Percentiles rank a stretch among this genome's conserved stretches.
Conservation (phyloP, 371 early-diverging fungal genomes). For the Mucor plumbeus region DNA sequence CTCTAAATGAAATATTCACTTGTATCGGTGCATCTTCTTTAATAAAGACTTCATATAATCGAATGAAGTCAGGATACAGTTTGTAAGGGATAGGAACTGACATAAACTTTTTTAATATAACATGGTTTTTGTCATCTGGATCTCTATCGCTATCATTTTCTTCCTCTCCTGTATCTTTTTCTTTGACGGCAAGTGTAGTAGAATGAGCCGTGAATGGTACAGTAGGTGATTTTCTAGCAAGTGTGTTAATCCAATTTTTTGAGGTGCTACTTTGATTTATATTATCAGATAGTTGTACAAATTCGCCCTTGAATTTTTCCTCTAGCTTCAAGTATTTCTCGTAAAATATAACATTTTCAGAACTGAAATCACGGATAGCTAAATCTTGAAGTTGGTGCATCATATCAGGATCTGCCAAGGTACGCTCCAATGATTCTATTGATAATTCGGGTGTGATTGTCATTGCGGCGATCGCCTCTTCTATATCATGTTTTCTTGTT, state of each 20-base stretch:
- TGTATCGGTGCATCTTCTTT: constrained; percentile 38
- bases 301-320: constrained; percentile 21
- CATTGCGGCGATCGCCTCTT: background rate
- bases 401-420: constrained; percentile 27
- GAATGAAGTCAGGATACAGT: constrained; percentile 25
- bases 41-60: constrained; percentile 43
- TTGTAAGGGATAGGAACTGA: constrained; percentile 19
- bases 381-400: constrained; percentile 30
- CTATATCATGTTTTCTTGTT: background rate
- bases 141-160: too few relatives aligned
- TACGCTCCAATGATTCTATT: constrained; percentile 32
- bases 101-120: background rate
- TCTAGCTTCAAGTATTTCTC: constrained; percentile 37
- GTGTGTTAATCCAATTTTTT: background rate
- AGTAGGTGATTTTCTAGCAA: background rate
- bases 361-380: constrained; percentile 51
- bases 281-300: background rate
- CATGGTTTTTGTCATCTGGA: background rate
- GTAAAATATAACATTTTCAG: constrained; percentile 47
- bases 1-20: constrained; percentile 48
- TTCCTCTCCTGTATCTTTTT: too few relatives aligned
- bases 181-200: background rate
- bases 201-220: background rate
- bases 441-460: constrained; percentile 17
- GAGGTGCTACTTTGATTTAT: background rate